Conservation (phyloP, 1,284 basidiomycete species). For the Pulveroboletus sp. region DNA sequence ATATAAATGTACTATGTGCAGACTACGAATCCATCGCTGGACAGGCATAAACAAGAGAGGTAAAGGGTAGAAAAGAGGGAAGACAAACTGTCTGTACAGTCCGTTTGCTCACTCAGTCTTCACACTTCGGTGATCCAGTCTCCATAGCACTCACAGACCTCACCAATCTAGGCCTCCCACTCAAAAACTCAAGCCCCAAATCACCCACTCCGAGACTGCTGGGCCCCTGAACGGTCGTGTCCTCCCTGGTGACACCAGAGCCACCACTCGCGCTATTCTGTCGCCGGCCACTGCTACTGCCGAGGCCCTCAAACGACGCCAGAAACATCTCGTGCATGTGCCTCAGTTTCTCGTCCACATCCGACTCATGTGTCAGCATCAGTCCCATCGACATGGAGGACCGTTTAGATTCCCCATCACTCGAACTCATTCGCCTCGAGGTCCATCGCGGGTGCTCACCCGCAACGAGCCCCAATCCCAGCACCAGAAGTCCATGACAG, state of each 20-base stretch:
- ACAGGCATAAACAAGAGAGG: neutral
- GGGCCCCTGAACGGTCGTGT: constrained; percentile 9
- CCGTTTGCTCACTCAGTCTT: constrained; percentile 4
- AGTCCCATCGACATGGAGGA: constrained; percentile 32
- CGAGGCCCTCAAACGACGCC: constrained; percentile 53
- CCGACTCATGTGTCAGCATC: constrained; percentile 57
- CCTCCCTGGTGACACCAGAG: constrained; percentile 11
- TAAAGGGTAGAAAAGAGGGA: neutral
- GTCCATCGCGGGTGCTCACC: constrained; percentile 13
- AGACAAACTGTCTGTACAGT: neutral
- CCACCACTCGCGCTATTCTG: constrained; percentile 9
- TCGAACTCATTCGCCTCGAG: constrained; percentile 13
- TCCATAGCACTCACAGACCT: constrained; percentile 21
- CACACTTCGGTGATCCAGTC: constrained; percentile 6
- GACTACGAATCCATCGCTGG: neutral
- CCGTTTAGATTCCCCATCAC: constrained; percentile 16
- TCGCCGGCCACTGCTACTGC: constrained; percentile 21
- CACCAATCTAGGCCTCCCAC: constrained; percentile 15
- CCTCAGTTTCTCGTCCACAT: constrained; percentile 57
- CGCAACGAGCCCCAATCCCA: constrained; percentile 19
- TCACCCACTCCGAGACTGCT: constrained; percentile 5
- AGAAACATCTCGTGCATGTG: constrained; percentile 65
- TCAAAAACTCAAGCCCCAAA: constrained; percentile 9
- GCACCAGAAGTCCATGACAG: constrained; percentile 15
- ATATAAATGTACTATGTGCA: neutral